These are phyloP conservation scores for Fragilaria crotonensis DNA, from an alignment of 108 stramenopile genomes.

Conservation along the genomic window DNA sequence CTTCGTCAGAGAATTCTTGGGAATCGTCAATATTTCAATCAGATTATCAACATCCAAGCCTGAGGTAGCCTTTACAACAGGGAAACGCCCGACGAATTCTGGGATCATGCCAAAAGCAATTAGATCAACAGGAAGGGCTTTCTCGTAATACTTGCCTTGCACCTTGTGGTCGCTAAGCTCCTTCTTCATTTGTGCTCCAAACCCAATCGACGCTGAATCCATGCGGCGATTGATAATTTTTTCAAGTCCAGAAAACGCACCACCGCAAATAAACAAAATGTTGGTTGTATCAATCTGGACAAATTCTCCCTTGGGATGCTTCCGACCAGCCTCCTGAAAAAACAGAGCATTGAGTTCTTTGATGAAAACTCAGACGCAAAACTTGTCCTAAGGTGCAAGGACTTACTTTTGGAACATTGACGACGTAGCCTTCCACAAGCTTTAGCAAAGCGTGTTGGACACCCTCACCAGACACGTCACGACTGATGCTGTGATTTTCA, in stretches of 20 bases:
- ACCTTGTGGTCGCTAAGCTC: conserved; percentile 81
- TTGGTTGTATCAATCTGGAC: conserved; percentile 96
- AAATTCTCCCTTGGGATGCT: conserved; percentile 93
- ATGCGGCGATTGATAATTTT: conserved; percentile 86
- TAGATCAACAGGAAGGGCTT: conserved; percentile 91
- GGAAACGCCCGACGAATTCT: conserved; percentile 96
- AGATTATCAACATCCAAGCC: conserved; percentile 84
- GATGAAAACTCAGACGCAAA: too few relatives aligned
- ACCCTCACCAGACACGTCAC: conserved; percentile 94
- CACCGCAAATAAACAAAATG: conserved; percentile 97
- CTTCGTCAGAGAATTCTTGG: conserved; percentile 93
- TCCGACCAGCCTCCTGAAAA: conserved; percentile 75
- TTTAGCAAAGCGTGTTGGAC: conserved; percentile 98
- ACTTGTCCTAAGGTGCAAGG: too few relatives aligned
- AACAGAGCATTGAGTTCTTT: neutral
- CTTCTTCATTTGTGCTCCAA: conserved; percentile 94
- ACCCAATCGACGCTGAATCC: conserved; percentile 91
- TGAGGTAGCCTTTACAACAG: conserved; percentile 92
- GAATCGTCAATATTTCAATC: conserved; percentile 91
- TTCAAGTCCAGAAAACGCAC: conserved; percentile 96
- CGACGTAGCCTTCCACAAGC: conserved; percentile 97
- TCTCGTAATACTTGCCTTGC: conserved; percentile 83
- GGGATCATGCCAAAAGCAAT: conserved; percentile 95
- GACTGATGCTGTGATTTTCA: conserved; percentile 92
- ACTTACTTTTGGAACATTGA: conserved; percentile 97